These are phyloP conservation scores for Daldinia concentrica DNA, from an alignment of 495 filamentous ascomycete species.

Conservation along the genomic window DNA sequence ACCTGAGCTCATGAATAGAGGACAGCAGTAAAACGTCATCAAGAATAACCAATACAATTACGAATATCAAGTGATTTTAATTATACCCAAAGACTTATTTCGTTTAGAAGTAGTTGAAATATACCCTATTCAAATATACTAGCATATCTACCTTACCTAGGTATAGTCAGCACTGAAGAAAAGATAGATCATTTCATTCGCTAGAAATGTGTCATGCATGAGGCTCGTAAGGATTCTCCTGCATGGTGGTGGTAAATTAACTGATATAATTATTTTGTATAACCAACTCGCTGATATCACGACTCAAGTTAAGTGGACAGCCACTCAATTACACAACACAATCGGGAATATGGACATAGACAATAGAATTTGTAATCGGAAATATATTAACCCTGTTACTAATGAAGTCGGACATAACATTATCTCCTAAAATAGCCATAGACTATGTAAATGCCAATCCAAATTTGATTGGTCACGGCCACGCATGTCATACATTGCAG, in stretches of 20 bases:
- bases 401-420: neutral
- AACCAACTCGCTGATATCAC: neutral
- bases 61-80: too few relatives aligned
- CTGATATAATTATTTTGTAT: neutral
- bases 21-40: too few relatives aligned
- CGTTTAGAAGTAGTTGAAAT: neutral
- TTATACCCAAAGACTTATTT: too few relatives aligned
- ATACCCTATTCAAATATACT: neutral
- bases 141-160: too few relatives aligned
- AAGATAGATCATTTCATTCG: neutral
- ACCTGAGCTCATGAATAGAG: neutral
- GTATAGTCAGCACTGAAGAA: neutral
- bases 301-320: neutral
- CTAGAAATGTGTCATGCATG: neutral
- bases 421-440: neutral
- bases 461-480: neutral
- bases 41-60: too few relatives aligned
- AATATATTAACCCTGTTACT: constrained; percentile 1
- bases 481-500: neutral
- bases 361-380: neutral
- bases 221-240: neutral
- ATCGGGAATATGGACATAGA: neutral
- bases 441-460: neutral
- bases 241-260: neutral
- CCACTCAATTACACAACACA: neutral